Conservation (phyloP, 2,329 filamentous ascomycete species). For the Coleophoma cylindrospora region DNA sequence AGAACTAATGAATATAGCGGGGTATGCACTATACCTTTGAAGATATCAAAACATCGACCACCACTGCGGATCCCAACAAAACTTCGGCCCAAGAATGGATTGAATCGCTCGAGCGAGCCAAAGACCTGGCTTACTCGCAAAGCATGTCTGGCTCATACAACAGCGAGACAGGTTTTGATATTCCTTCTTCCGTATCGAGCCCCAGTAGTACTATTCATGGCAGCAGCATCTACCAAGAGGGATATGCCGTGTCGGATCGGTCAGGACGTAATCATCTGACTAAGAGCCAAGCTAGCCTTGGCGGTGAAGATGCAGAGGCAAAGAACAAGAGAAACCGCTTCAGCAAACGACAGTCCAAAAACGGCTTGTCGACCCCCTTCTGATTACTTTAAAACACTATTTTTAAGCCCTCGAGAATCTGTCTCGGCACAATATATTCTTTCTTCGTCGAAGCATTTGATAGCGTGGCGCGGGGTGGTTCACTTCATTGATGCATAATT, state of each 20-base stretch:
- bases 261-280: slow-evolving; percentile 51
- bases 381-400: slow-evolving; percentile 31
- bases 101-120: slow-evolving; percentile 79
- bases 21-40: slow-evolving; percentile 93
- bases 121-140: slow-evolving; percentile 76
- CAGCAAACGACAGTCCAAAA: slow-evolving; percentile 91
- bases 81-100: slow-evolving; percentile 86
- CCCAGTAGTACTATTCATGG: slow-evolving; percentile 66
- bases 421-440: slow-evolving; percentile 11
- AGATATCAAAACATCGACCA: slow-evolving; percentile 69
- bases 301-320: slow-evolving; percentile 31
- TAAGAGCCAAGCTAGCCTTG: slow-evolving; percentile 52
- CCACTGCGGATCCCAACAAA: slow-evolving; percentile 55
- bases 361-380: slow-evolving; percentile 86
- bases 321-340: slow-evolving; percentile 62
- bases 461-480: slow-evolving; percentile 29
- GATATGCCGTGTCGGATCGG: slow-evolving; percentile 45
- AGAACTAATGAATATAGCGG: slow-evolving; percentile 38
- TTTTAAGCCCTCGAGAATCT: background rate
- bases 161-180: slow-evolving; percentile 62
- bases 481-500: slow-evolving; percentile 18
- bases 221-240: slow-evolving; percentile 45
- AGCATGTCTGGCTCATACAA: slow-evolving; percentile 62
- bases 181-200: slow-evolving; percentile 70
- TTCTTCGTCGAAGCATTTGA: slow-evolving; percentile 28